Conservation (phyloP, 1,284 basidiomycete genomes). For the Neolentinus lepideus region DNA sequence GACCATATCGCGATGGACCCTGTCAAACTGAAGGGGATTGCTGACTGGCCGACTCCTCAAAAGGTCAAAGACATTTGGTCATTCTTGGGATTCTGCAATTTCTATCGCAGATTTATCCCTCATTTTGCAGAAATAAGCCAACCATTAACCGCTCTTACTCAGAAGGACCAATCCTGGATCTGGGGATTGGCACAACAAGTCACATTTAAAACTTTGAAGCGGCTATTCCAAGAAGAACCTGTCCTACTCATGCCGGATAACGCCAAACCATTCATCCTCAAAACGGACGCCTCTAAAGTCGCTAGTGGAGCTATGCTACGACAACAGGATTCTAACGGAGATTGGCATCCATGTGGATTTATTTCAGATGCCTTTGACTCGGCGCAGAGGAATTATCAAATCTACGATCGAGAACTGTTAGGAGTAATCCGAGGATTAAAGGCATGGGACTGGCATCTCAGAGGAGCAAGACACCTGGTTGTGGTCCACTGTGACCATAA, state of each 20-base stretch:
- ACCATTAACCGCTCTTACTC: constrained; percentile 21
- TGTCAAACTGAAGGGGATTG: constrained; percentile 24
- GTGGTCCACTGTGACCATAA: constrained; percentile 33
- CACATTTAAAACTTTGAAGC: constrained; percentile 24
- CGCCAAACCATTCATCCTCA: constrained; percentile 11
- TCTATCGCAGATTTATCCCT: constrained; percentile 34
- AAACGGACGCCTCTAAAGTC: constrained; percentile 13
- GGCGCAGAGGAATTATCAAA: constrained; percentile 25
- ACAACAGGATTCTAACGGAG: constrained; percentile 4
- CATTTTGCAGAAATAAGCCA: constrained; percentile 24
- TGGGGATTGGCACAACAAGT: constrained; percentile 12
- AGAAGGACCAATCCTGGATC: constrained; percentile 14
- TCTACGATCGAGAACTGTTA: constrained; percentile 29
- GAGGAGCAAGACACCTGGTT: constrained; percentile 19
- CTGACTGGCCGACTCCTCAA: constrained; percentile 23
- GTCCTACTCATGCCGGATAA: constrained; percentile 12
- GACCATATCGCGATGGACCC: constrained; percentile 26
- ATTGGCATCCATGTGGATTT: constrained; percentile 20
- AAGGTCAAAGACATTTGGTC: constrained; percentile 19
- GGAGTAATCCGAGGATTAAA: constrained; percentile 30
- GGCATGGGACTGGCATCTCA: constrained; percentile 30
- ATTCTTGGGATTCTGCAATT: constrained; percentile 37
- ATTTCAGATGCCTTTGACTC: constrained; percentile 16
- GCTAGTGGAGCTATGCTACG: constrained; percentile 14
- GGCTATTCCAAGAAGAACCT: constrained; percentile 15